Conservation (phyloP, 2,329 filamentous ascomycete genomes). For the Talaromyces sp. region DNA sequence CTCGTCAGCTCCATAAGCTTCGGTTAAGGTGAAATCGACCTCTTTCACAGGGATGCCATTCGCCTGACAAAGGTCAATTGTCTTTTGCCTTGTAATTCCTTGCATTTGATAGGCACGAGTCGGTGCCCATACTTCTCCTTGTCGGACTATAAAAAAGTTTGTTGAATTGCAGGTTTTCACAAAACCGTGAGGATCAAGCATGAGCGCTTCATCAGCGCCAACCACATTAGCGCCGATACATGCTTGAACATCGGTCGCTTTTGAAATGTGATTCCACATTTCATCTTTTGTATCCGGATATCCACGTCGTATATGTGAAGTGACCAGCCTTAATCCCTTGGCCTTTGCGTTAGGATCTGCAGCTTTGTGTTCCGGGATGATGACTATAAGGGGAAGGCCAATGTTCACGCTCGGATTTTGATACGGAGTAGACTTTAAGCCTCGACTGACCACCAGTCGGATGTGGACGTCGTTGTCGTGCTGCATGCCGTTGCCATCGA, state of each 20-base stretch:
- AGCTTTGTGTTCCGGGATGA: slow-evolving; percentile 1
- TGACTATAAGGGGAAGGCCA: neutral
- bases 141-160: neutral
- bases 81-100: neutral
- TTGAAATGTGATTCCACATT: slow-evolving; percentile 5
- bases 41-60: slow-evolving; percentile 5
- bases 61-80: neutral
- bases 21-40: slow-evolving; percentile 1
- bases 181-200: slow-evolving; percentile 6
- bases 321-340: neutral
- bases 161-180: slow-evolving; percentile 2
- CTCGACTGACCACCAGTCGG: neutral
- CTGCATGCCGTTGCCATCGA: slow-evolving; percentile 1
- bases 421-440: neutral
- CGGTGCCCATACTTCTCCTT: neutral
- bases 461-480: slow-evolving; percentile 1
- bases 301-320: neutral
- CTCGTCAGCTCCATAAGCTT: slow-evolving; percentile 4
- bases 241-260: neutral
- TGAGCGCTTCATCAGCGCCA: slow-evolving; percentile 1
- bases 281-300: slow-evolving; percentile 4
- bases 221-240: slow-evolving; percentile 4
- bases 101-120: slow-evolving; percentile 2
- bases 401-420: neutral
- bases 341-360: slow-evolving; percentile 1